Evolutionary conservation across 371 early-diverging fungal genomes (phyloP).

Genomic region (Mortierella sp.): DNA sequence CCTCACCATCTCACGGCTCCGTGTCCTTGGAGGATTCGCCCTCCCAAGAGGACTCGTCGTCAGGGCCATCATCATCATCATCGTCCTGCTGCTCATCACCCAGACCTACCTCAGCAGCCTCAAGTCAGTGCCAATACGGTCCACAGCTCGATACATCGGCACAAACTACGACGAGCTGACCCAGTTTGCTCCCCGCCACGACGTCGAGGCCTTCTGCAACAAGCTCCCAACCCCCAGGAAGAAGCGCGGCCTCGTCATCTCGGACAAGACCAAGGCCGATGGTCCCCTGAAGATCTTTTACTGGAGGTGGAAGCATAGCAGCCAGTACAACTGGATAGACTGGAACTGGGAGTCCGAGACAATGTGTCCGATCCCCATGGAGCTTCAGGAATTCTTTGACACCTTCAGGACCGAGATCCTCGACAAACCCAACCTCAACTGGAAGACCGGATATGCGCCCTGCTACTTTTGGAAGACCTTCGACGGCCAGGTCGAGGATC

Average conservation of each 20-base stretch:
- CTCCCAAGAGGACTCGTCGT: slow-evolving; percentile 1
- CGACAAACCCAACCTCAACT: not conserved
- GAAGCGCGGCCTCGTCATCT: slow-evolving; percentile 13
- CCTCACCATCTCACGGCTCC: slow-evolving; percentile 12
- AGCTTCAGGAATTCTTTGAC: slow-evolving; percentile 32
- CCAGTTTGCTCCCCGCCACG: not conserved
- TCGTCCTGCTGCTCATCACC: not conserved
- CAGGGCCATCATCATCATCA: slow-evolving; percentile 10
- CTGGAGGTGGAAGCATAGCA: slow-evolving; percentile 15
- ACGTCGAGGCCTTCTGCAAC: not conserved
- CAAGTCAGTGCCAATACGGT: slow-evolving; percentile 9
- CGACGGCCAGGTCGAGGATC: not conserved
- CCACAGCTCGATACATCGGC: slow-evolving; percentile 7
- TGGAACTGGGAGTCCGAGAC: slow-evolving; percentile 27
- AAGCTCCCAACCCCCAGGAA: slow-evolving; percentile 7
- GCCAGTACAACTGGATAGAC: not conserved
- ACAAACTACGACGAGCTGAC: slow-evolving; percentile 11
- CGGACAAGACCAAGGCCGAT: slow-evolving; percentile 13
- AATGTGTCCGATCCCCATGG: slow-evolving; percentile 29
- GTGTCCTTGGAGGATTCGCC: not conserved
- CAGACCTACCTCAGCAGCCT: not conserved
- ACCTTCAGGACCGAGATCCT: not conserved
- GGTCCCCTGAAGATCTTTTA: slow-evolving; percentile 21
- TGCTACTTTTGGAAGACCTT: slow-evolving; percentile 2
- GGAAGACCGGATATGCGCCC: slow-evolving; percentile 3